Evolutionary conservation across 2,329 filamentous ascomycete species (phyloP).

Genomic region (Teratosphaeriaceae sp.): DNA sequence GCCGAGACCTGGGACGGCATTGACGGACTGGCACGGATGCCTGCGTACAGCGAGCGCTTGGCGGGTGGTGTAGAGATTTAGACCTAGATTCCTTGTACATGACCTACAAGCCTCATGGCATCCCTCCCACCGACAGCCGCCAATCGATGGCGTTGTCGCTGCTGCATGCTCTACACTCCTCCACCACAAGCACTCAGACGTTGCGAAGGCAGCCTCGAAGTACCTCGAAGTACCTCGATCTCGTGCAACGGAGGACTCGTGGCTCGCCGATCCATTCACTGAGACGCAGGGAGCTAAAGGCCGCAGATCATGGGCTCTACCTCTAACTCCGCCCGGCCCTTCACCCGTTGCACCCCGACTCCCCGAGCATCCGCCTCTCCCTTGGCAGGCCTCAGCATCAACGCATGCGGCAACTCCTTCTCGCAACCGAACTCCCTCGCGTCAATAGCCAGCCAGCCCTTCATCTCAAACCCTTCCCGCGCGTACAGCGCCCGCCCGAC

Average conservation of each 20-base stretch:
- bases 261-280: no score
- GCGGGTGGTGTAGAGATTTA: background rate
- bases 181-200: no score
- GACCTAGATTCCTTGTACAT: no score
- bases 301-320: no score
- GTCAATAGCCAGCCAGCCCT: slow-evolving; percentile 23
- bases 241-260: no score
- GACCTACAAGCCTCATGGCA: no score
- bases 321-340: no score
- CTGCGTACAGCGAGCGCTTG: slow-evolving; percentile 13
- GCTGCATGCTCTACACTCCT: no score
- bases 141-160: background rate
- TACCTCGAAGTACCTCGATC: no score
- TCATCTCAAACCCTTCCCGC: slow-evolving; percentile 28
- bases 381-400: slow-evolving; percentile 18
- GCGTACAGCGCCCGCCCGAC: slow-evolving; percentile 35
- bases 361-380: background rate
- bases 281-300: no score
- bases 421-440: slow-evolving; percentile 19
- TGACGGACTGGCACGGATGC: background rate
- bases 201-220: no score
- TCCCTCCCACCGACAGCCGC: no score
- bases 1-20: background rate
- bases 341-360: background rate
- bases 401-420: slow-evolving; percentile 19